Percentiles rank a stretch among this genome's conserved stretches.
Conservation (phyloP, 2,329 filamentous ascomycete species). For the Cladosporium sp. region DNA sequence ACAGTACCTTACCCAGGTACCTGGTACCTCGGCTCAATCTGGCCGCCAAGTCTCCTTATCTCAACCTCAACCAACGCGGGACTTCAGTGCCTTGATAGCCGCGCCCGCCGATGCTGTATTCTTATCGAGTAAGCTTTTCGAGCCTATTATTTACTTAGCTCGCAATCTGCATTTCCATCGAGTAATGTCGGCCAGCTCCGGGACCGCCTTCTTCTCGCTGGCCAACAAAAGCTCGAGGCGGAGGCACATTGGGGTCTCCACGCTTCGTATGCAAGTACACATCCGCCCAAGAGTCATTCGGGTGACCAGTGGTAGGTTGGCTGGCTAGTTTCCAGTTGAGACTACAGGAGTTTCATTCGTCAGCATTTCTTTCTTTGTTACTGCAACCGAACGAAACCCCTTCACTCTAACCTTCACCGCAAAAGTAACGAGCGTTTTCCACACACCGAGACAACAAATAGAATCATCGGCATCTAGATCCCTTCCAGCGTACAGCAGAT, state of each 20-base stretch:
- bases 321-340: too few species aligned
- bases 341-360: not conserved
- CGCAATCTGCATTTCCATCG: not conserved
- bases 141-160: not conserved
- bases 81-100: constrained; percentile 1
- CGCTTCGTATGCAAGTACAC: not conserved
- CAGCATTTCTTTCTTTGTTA: not conserved
- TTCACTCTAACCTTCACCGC: too few species aligned
- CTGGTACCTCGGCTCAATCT: not conserved
- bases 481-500: too few species aligned
- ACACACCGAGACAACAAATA: too few species aligned
- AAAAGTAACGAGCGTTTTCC: too few species aligned
- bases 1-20: not conserved
- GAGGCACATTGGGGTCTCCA: constrained; percentile 4
- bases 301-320: too few species aligned
- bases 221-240: not conserved
- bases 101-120: not conserved
- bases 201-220: not conserved
- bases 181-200: constrained; percentile 12
- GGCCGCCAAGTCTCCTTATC: constrained; percentile 1
- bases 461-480: too few species aligned
- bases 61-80: not conserved
- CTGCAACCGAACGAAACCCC: too few species aligned
- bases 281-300: not conserved
- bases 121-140: constrained; percentile 5